phyloP scores from a whole-genome alignment of 495 filamentous ascomycete genomes.

The Tuber aestivum region DNA sequence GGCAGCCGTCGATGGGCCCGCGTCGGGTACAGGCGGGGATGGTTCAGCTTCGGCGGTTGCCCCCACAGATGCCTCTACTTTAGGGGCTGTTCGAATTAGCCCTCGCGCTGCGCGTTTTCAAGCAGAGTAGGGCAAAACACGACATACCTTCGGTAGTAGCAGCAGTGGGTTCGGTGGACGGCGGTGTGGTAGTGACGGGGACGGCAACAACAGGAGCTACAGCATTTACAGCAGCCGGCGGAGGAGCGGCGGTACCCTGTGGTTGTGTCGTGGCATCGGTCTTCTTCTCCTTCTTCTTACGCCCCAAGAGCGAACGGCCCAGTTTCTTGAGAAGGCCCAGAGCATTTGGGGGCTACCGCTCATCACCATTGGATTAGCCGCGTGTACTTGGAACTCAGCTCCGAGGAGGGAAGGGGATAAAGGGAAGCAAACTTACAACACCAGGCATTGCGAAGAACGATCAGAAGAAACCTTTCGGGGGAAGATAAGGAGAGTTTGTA shows the following conservation, averaged over 20 bases:
- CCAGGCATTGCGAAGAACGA: constrained; percentile 37
- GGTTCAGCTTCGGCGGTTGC: background rate
- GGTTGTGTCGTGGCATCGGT: constrained; percentile 12
- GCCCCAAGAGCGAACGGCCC: constrained; percentile 34
- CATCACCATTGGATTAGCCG: constrained; percentile 4
- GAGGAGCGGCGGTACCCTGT: constrained; percentile 11
- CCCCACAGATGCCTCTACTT: constrained; percentile 8
- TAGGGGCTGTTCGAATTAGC: constrained; percentile 15
- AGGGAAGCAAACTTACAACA: constrained; percentile 33
- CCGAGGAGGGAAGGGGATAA: background rate
- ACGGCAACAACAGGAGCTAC: background rate
- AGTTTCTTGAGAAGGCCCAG: constrained; percentile 36
- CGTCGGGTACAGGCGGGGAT: constrained; percentile 12
- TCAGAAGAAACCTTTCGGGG: background rate
- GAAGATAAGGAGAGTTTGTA: constrained; percentile 2
- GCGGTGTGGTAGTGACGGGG: background rate
- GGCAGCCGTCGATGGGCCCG: background rate
- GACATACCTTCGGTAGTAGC: constrained; percentile 7
- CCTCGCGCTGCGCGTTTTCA: constrained; percentile 17
- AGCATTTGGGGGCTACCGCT: constrained; percentile 35
- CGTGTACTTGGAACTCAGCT: background rate
- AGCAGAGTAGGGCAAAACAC: constrained; percentile 10
- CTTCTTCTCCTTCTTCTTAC: constrained; percentile 34
- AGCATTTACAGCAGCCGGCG: background rate
- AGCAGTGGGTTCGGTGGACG: constrained; percentile 12